Conservation (phyloP, 768 basidiomycete genomes). For the Amanita polypyramis region DNA sequence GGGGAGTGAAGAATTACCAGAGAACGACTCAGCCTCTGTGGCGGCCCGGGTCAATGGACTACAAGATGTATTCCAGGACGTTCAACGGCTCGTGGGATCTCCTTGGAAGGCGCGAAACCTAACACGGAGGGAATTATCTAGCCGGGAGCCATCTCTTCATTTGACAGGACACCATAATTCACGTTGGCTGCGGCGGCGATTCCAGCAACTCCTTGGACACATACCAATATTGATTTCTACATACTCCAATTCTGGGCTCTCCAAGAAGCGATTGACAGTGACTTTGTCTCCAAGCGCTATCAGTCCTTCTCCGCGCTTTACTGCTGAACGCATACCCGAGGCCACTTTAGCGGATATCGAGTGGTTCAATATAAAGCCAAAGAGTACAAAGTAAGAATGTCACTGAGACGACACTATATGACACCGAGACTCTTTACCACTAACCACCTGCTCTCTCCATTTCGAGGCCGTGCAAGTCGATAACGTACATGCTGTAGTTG, state of each 20-base stretch:
- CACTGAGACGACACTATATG: background rate
- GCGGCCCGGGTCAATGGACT: background rate
- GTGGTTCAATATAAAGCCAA: slow-evolving; percentile 21
- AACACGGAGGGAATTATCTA: background rate
- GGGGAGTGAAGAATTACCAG: background rate
- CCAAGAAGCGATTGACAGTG: slow-evolving; percentile 20
- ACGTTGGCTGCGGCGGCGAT: slow-evolving; percentile 44
- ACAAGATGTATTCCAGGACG: background rate
- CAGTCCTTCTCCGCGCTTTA: slow-evolving; percentile 14
- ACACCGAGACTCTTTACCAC: slow-evolving; percentile 10
- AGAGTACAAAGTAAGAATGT: background rate
- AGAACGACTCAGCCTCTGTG: too few species aligned
- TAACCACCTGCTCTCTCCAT: slow-evolving; percentile 33
- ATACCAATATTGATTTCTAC: slow-evolving; percentile 43
- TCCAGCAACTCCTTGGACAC: slow-evolving; percentile 47
- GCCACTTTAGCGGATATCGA: slow-evolving; percentile 20
- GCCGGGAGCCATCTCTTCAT: background rate
- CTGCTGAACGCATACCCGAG: slow-evolving; percentile 17
- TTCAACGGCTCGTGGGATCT: slow-evolving; percentile 2
- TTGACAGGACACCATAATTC: slow-evolving; percentile 21
- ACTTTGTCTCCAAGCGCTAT: slow-evolving; percentile 22
- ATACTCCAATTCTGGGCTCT: slow-evolving; percentile 8
- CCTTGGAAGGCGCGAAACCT: background rate
- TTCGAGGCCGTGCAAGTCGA: slow-evolving; percentile 80
- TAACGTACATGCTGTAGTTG: slow-evolving; percentile 80